phyloP scores from a whole-genome alignment of 2,329 filamentous ascomycete genomes.

The Sporothrix phasma region DNA sequence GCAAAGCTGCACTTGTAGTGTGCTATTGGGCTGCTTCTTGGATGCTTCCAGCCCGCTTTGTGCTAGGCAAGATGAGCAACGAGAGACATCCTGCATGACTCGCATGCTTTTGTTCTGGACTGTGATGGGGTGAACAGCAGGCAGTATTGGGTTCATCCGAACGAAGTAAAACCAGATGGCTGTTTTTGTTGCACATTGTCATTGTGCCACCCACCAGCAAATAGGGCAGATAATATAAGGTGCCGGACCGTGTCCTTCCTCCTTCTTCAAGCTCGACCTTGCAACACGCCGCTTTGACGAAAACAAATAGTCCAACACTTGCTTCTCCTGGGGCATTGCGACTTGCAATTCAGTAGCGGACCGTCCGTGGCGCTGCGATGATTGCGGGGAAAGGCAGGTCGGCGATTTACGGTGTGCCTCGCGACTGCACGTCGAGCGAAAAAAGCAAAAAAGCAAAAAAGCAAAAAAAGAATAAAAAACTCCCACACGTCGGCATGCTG shows the following conservation, averaged over 20 bases:
- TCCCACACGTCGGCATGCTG: background rate
- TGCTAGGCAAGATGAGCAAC: background rate
- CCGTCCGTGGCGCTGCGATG: background rate
- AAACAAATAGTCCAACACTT: background rate
- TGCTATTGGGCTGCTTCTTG: too few species aligned
- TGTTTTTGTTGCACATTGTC: background rate
- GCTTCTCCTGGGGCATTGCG: background rate
- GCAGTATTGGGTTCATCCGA: background rate
- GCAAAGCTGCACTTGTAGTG: too few species aligned
- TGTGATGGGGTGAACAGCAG: background rate
- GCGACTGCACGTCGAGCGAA: background rate
- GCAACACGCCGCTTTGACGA: background rate
- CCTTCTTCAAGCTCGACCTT: background rate
- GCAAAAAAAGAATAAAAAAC: too few species aligned
- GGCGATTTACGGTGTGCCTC: background rate
- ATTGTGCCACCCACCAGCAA: background rate
- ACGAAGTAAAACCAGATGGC: background rate
- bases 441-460: too few species aligned
- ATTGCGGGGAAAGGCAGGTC: conserved; percentile 2
- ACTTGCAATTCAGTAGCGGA: background rate
- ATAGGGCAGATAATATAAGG: background rate
- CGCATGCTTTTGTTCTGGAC: background rate
- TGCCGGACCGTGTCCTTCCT: background rate
- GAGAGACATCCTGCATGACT: background rate
- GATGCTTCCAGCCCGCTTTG: background rate